Base-by-base conservation (phyloP, 2,329 filamentous ascomycete genomes). In the Colletotrichum sp. region DNA sequence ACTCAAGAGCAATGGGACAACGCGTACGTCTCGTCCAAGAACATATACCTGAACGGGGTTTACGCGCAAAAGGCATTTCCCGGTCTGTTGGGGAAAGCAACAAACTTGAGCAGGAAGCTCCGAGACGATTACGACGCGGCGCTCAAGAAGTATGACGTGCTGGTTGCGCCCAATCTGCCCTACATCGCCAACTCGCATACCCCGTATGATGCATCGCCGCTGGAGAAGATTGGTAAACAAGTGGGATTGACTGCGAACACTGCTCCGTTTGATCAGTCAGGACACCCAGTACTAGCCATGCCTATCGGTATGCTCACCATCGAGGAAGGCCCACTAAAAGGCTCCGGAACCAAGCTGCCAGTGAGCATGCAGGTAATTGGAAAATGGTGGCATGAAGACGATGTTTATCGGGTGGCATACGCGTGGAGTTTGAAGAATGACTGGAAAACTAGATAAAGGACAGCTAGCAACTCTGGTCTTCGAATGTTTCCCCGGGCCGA, bases 191-290 rank as follows among this genome's bases (percentile, higher is more conserved):
- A 75, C 8, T 75, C 61, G 15, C 67, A 65, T 32, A 66, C 67
- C 18, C 22, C 67, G 4, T 71, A 81, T 6, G 71, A 79, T 5
- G 80, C 78, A 30, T 79, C 78, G 5, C 76, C 81, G 2, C 80
- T 85, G 78, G 84, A 87, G 30, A 86, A 86, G 74, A 83, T 89
- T 70, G 82, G 82, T 34, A 81, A 84, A 22, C 85, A 86, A 34
- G 58, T 89, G 36, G 88, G 88, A 1, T 80, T 86, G 36, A 88
- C 87, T 6, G 82, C 83, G 72, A 89, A 87, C 68, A 87, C 88
- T 1, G 86, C 85, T 52, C 85, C 86, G 4, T 89, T 89, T 79
- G 89, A 90, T 79, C 81, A 87, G 5, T 89, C 87, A 1, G 87
- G 88, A 0, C 88, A 89, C 82, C 87, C 87, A 7, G 88, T 84